Percentiles rank a stretch among this genome's conserved stretches.
phyloP scores from a whole-genome alignment of 768 basidiomycete genomes.

The Leucogyrophana mollusca region DNA sequence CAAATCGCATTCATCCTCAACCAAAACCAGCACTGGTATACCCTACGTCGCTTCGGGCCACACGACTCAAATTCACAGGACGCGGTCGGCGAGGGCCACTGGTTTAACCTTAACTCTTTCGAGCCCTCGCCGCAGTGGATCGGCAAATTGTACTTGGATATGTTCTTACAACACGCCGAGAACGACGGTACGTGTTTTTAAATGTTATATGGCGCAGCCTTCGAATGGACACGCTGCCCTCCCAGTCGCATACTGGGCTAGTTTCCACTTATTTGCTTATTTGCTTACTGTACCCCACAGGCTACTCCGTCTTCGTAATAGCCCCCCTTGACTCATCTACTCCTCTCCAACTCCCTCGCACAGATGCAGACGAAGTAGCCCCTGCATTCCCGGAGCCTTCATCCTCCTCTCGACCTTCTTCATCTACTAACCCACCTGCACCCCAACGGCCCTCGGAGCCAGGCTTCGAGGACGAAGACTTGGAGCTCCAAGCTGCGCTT shows the following conservation, averaged over 20 bases:
- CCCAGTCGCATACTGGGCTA: not conserved
- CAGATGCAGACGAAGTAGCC: slow-evolving; percentile 71
- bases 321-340: slow-evolving; percentile 56
- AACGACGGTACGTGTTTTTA: slow-evolving; percentile 54
- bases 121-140: slow-evolving; percentile 76
- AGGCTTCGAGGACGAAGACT: slow-evolving; percentile 79
- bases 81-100: slow-evolving; percentile 60
- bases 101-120: slow-evolving; percentile 89
- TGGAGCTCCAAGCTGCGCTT: slow-evolving; percentile 82
- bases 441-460: slow-evolving; percentile 9
- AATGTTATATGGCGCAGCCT: slow-evolving; percentile 1
- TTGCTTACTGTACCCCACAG: no score
- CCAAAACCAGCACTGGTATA: slow-evolving; percentile 86
- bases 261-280: not conserved
- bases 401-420: slow-evolving; percentile 28
- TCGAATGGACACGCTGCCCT: not conserved
- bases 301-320: slow-evolving; percentile 81
- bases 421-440: slow-evolving; percentile 10
- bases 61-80: slow-evolving; percentile 17
- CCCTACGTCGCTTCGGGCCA: slow-evolving; percentile 75
- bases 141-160: slow-evolving; percentile 75
- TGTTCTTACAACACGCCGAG: slow-evolving; percentile 88
- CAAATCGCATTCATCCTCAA: slow-evolving; percentile 90
- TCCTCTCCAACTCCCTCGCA: slow-evolving; percentile 56
- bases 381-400: slow-evolving; percentile 57